Percentiles rank a stretch among this genome's conserved stretches.
Evolutionary conservation across 2,329 filamentous ascomycete genomes (phyloP).

Genomic region (Aaosphaeria pasadenensis): DNA sequence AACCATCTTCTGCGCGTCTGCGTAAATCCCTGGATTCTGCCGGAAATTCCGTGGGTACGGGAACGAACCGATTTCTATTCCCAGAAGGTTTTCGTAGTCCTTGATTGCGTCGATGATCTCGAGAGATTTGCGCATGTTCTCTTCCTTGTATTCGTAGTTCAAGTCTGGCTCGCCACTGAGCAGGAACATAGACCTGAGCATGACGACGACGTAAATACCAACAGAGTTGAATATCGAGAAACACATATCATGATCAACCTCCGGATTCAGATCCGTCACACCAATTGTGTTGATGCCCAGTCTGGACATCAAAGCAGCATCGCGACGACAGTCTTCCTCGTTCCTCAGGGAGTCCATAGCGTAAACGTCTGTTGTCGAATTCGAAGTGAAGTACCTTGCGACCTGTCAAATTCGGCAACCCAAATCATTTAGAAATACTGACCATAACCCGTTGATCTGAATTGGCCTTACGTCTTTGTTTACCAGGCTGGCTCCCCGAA

Average conservation of each 20-base stretch:
- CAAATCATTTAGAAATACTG: too few species aligned
- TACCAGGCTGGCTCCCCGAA: too few species aligned
- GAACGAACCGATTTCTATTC: slow-evolving; percentile 5
- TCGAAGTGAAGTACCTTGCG: slow-evolving; percentile 18
- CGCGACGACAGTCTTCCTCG: slow-evolving; percentile 8
- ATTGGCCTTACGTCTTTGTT: too few species aligned
- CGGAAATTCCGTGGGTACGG: background rate
- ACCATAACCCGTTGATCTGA: too few species aligned
- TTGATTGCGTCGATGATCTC: slow-evolving; percentile 10
- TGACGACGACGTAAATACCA: slow-evolving; percentile 9
- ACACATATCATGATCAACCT: slow-evolving; percentile 9
- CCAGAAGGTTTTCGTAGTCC: slow-evolving; percentile 12
- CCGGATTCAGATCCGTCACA: slow-evolving; percentile 4
- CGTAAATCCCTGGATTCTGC: background rate
- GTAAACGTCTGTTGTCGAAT: slow-evolving; percentile 7
- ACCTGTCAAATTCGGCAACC: too few species aligned
- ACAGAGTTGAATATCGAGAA: slow-evolving; percentile 13
- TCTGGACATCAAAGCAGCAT: slow-evolving; percentile 11
- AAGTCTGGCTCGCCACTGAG: background rate
- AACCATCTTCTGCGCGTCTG: background rate
- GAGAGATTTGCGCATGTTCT: slow-evolving; percentile 5
- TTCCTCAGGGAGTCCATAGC: slow-evolving; percentile 6
- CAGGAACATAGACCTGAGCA: slow-evolving; percentile 2
- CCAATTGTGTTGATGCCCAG: slow-evolving; percentile 12
- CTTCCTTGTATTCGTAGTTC: background rate